These are phyloP conservation scores for Lagenaria siceraria DNA, from an alignment of 306 rosid genomes.

Conservation along the genomic window DNA sequence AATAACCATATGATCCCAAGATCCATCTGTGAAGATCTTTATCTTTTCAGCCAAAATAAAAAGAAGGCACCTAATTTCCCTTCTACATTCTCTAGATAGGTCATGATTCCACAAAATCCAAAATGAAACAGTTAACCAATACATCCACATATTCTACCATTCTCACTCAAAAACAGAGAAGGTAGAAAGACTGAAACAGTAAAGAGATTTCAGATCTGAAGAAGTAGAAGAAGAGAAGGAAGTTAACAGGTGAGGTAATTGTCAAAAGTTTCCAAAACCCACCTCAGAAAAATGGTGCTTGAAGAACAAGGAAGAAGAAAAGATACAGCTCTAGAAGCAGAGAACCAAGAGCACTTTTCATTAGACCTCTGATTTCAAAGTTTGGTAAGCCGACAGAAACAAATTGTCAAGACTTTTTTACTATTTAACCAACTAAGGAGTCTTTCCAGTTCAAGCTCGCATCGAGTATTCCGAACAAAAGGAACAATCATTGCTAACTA, in stretches of 20 bases:
- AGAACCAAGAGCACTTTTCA: not conserved
- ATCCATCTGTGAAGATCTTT: not conserved
- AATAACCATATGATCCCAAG: not conserved
- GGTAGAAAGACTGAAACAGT: not conserved
- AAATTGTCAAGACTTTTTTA: not conserved
- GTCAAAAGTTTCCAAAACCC: not conserved
- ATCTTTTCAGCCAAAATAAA: not conserved
- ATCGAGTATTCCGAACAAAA: not conserved
- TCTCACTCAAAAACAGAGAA: not conserved
- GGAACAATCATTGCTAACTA: slow-evolving; percentile 12
- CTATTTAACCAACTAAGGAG: slow-evolving; percentile 11
- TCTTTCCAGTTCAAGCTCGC: slow-evolving; percentile 12
- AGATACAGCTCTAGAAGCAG: not conserved
- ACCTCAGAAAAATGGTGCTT: not conserved
- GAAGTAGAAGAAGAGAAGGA: not conserved
- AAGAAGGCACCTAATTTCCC: not conserved
- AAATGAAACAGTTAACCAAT: not conserved
- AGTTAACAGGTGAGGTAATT: not conserved
- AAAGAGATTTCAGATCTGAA: not conserved
- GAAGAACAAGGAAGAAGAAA: not conserved
- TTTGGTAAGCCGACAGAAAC: not conserved
- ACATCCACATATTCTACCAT: not conserved
- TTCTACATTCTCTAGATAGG: not conserved
- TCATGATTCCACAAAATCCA: not conserved
- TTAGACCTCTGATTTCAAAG: not conserved